phyloP scores from a whole-genome alignment of 1,284 basidiomycete species.

The Pterulicium gracile region DNA sequence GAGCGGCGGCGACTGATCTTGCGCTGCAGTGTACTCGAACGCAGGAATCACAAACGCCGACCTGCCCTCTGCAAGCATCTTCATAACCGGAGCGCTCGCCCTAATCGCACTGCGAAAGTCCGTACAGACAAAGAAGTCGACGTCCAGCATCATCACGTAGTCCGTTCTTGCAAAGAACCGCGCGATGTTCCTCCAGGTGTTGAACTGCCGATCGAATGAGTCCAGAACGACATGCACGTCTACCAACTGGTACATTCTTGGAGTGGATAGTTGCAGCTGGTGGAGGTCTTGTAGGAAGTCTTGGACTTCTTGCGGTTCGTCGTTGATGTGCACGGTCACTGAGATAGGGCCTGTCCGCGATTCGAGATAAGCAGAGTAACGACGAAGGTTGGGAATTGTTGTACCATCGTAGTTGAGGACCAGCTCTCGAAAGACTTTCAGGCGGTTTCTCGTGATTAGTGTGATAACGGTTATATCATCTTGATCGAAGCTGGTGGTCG shows the following conservation, averaged over 20 bases:
- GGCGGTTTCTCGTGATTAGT: slow-evolving; percentile 69
- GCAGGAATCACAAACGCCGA: slow-evolving; percentile 70
- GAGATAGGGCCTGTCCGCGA: slow-evolving; percentile 60
- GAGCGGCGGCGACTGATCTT: slow-evolving; percentile 47
- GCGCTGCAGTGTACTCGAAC: slow-evolving; percentile 60
- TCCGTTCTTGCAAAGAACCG: slow-evolving; percentile 71
- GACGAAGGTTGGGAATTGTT: slow-evolving; percentile 4
- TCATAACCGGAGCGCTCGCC: slow-evolving; percentile 23
- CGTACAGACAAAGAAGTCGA: slow-evolving; percentile 77
- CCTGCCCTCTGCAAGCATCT: slow-evolving; percentile 36
- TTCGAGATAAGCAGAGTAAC: background rate
- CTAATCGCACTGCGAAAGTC: slow-evolving; percentile 55
- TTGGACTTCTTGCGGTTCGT: slow-evolving; percentile 28
- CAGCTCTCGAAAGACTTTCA: slow-evolving; percentile 58
- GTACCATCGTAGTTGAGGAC: slow-evolving; percentile 64
- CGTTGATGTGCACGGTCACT: slow-evolving; percentile 63
- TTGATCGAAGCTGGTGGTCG: slow-evolving; percentile 32
- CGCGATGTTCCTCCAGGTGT: slow-evolving; percentile 79
- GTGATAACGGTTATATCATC: slow-evolving; percentile 79
- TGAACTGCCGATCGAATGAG: slow-evolving; percentile 72
- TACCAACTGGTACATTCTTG: slow-evolving; percentile 55
- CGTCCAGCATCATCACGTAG: slow-evolving; percentile 81
- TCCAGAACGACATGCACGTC: slow-evolving; percentile 85
- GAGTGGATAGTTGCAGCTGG: slow-evolving; percentile 51
- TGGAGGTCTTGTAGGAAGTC: slow-evolving; percentile 49